Percentiles rank a stretch among this genome's conserved stretches.
These are phyloP conservation scores for Xerocomellus amylosporus DNA, from an alignment of 768 basidiomycete genomes.

Conservation along the genomic window DNA sequence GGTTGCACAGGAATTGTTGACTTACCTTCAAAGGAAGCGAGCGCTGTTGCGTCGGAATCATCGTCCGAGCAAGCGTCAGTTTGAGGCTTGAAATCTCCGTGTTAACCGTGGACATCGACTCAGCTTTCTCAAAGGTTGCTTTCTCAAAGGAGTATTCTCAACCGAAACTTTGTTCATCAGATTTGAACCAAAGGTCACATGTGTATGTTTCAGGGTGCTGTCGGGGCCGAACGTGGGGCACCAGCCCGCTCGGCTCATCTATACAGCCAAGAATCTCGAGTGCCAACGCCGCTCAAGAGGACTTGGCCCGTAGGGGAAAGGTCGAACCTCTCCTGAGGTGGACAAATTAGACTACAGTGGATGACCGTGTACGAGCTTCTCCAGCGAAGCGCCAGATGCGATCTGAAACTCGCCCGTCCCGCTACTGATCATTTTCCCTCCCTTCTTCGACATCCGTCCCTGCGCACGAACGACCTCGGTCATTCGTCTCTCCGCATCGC, in stretches of 20 bases:
- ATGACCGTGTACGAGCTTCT: slow-evolving; percentile 47
- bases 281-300: background rate
- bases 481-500: slow-evolving; percentile 79
- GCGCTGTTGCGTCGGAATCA: too few species aligned
- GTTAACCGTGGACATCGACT: too few species aligned
- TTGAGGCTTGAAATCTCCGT: too few species aligned
- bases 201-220: background rate
- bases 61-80: too few species aligned
- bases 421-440: slow-evolving; percentile 68
- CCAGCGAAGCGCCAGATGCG: slow-evolving; percentile 58
- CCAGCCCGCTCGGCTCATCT: background rate
- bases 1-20: too few species aligned
- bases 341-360: slow-evolving; percentile 3
- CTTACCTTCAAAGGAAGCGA: too few species aligned
- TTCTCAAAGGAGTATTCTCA: background rate
- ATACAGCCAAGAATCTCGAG: background rate
- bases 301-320: background rate
- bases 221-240: background rate
- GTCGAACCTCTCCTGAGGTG: background rate
- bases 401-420: slow-evolving; percentile 79
- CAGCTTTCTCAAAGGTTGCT: background rate
- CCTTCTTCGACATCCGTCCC: slow-evolving; percentile 76
- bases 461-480: slow-evolving; percentile 78
- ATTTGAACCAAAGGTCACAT: background rate
- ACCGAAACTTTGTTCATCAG: background rate